Percentiles rank a stretch among this genome's conserved stretches.
Evolutionary conservation across 441 rosid species (phyloP).

Genomic region (Croton setiger): DNA sequence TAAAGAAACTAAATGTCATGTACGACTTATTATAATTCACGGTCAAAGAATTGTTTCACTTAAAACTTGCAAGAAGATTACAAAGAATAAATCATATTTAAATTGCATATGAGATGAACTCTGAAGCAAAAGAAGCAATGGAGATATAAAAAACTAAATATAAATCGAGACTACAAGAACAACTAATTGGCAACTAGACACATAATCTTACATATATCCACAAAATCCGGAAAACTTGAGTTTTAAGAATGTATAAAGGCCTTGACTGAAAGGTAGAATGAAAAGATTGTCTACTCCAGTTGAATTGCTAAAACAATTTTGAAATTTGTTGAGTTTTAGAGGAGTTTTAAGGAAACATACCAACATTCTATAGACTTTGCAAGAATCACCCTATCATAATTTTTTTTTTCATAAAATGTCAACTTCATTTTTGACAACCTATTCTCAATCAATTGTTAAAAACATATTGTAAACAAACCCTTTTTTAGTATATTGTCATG

Average conservation of each 20-base stretch:
- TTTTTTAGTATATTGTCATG: too few species aligned
- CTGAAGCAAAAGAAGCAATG: background rate
- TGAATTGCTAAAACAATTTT: background rate
- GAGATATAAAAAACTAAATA: background rate
- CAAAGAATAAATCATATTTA: background rate
- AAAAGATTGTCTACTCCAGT: background rate
- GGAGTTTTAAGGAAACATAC: background rate
- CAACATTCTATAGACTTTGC: too few species aligned
- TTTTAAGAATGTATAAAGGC: too few species aligned
- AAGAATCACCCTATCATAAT: too few species aligned
- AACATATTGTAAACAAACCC: too few species aligned
- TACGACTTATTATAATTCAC: background rate
- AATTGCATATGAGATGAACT: background rate
- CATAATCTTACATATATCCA: background rate
- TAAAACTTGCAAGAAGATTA: background rate
- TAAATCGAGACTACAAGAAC: too few species aligned
- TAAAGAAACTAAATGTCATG: background rate
- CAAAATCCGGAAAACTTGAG: background rate
- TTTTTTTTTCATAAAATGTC: too few species aligned
- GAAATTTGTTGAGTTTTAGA: background rate
- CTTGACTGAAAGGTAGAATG: background rate
- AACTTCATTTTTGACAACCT: too few species aligned
- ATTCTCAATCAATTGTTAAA: too few species aligned
- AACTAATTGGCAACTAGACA: background rate
- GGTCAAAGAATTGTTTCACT: background rate